Evolutionary conservation across 345 rosid species (phyloP).

Genomic region (Moricandia arvensis): DNA sequence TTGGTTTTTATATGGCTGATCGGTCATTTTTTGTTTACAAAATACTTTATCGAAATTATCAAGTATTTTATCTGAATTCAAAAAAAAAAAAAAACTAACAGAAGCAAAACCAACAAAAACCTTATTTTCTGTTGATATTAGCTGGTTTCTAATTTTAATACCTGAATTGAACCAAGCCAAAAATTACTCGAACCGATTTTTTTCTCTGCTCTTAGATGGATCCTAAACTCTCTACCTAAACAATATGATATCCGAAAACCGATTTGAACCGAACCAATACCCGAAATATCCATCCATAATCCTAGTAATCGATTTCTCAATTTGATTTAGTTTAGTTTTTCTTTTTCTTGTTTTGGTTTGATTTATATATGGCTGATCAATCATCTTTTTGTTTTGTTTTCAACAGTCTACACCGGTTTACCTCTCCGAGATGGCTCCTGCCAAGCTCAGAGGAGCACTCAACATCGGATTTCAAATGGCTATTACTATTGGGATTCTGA

Average conservation of each 20-base stretch:
- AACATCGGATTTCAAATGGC: slow-evolving; percentile 63
- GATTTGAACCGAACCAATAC: background rate
- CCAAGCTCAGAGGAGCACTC: slow-evolving; percentile 52
- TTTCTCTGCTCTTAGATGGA: no score
- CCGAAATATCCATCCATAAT: background rate
- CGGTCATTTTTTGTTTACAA: no score
- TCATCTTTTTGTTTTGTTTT: background rate
- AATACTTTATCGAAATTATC: no score
- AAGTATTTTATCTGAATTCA: no score
- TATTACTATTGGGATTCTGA: slow-evolving; percentile 44
- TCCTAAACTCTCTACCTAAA: background rate
- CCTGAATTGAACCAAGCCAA: no score
- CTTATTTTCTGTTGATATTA: no score
- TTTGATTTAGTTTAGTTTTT: background rate
- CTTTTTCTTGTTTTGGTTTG: background rate
- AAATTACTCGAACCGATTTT: no score
- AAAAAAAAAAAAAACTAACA: no score
- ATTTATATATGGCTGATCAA: background rate
- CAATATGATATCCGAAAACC: background rate
- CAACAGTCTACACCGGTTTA: slow-evolving; percentile 57
- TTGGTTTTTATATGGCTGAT: no score
- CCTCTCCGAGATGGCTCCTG: slow-evolving; percentile 63
- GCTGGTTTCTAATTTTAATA: no score
- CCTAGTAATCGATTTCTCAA: background rate
- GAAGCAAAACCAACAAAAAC: no score